These are phyloP conservation scores for Aphanocladium album DNA, from an alignment of 2,329 filamentous ascomycete genomes.

Conservation along the genomic window DNA sequence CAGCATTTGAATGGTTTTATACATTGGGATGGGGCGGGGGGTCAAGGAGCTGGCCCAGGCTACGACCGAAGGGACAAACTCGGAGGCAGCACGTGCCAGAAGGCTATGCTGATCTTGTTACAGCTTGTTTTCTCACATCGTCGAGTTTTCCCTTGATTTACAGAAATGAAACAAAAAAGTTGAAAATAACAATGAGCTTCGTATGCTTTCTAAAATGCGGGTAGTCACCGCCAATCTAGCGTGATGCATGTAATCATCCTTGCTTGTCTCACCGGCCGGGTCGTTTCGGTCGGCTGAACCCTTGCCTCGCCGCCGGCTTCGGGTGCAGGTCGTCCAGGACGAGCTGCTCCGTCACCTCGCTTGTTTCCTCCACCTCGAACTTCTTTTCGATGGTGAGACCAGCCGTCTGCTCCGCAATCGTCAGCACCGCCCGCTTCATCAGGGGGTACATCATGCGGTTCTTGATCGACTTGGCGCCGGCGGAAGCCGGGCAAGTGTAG, in stretches of 20 bases:
- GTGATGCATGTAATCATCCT: background rate
- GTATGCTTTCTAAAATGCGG: background rate
- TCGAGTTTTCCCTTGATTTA: background rate
- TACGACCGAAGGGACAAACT: background rate
- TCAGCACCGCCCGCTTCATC: conserved; percentile 62
- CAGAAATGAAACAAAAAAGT: background rate
- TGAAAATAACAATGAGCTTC: background rate
- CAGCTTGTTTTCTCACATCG: background rate
- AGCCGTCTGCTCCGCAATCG: conserved; percentile 60
- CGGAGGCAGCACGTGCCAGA: background rate
- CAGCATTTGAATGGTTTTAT: background rate
- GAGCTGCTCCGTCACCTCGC: conserved; percentile 63
- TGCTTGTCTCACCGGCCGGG: conserved; percentile 54
- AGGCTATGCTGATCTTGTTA: background rate
- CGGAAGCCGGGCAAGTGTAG: conserved; percentile 70
- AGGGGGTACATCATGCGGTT: conserved; percentile 80
- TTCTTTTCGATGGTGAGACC: conserved; percentile 65
- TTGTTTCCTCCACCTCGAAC: conserved; percentile 62
- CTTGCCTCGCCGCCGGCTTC: conserved; percentile 59
- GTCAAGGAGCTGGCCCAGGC: background rate
- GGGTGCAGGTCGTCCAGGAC: conserved; percentile 65
- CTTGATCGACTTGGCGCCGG: conserved; percentile 65
- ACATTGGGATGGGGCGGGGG: background rate
- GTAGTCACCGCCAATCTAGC: background rate
- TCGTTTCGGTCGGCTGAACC: conserved; percentile 73